These are phyloP conservation scores for Penicillium taxi DNA, from an alignment of 495 filamentous ascomycete genomes.

Conservation along the genomic window DNA sequence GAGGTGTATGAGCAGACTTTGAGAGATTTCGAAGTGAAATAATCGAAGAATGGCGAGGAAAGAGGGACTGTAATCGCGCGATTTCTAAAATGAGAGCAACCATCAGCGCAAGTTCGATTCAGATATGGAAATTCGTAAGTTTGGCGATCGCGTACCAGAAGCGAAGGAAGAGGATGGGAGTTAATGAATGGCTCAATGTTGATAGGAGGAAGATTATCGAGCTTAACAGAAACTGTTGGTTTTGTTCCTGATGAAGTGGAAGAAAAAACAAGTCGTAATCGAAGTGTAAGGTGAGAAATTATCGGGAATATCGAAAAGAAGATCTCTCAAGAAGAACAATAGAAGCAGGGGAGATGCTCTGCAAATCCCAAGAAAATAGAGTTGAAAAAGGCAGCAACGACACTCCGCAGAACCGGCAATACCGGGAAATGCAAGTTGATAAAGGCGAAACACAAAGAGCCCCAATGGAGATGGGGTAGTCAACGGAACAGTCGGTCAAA, in stretches of 20 bases:
- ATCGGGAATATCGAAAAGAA: constrained; percentile 13
- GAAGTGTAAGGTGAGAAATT: constrained; percentile 11
- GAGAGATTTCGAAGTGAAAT: constrained; percentile 12
- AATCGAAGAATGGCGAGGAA: constrained; percentile 2
- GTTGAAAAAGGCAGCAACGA: too few relatives aligned
- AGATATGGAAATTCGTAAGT: background rate
- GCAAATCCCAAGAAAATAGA: constrained; percentile 30
- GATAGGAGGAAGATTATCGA: constrained; percentile 13
- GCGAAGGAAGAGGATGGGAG: constrained; percentile 11
- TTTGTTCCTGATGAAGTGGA: constrained; percentile 1
- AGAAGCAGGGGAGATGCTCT: constrained; percentile 35
- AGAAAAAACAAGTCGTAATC: constrained; percentile 1
- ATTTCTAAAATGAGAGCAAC: constrained; percentile 11
- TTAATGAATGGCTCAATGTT: constrained; percentile 10
- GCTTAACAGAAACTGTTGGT: constrained; percentile 17
- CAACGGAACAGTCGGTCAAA: constrained; percentile 16
- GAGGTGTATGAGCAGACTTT: constrained; percentile 10
- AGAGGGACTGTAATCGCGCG: constrained; percentile 9
- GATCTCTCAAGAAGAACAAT: constrained; percentile 11
- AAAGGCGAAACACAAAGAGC: constrained; percentile 3
- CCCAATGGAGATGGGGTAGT: constrained; percentile 1
- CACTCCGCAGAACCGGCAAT: background rate
- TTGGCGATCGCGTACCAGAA: constrained; percentile 16
- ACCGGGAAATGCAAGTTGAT: constrained; percentile 1
- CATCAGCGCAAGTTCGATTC: constrained; percentile 10